Percentiles rank a stretch among this genome's conserved stretches.
These are phyloP conservation scores for Durusdinium trenchii DNA, from an alignment of 73 alveolate species.

Conservation along the genomic window DNA sequence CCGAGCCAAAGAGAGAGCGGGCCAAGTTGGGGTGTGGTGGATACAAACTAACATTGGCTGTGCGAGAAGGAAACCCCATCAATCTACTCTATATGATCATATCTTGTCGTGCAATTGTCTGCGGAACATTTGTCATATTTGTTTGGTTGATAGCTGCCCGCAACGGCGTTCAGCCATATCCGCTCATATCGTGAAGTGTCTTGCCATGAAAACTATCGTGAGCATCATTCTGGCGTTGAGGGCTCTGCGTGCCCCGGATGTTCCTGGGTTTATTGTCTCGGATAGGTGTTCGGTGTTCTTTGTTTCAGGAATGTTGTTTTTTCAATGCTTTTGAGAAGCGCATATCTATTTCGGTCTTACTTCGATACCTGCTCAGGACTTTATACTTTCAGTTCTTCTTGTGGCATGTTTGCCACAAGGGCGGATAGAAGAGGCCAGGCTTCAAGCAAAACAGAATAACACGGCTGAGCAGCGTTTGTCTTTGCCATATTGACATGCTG, in stretches of 20 bases:
- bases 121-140: not conserved
- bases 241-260: not conserved
- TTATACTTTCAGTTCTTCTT: not conserved
- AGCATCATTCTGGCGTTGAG: not conserved
- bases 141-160: too few relatives aligned
- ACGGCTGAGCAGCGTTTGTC: too few relatives aligned
- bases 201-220: not conserved
- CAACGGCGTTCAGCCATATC: not conserved
- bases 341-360: too few relatives aligned
- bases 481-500: not conserved
- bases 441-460: too few relatives aligned
- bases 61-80: too few relatives aligned
- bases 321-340: too few relatives aligned
- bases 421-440: not conserved
- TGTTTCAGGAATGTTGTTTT: too few relatives aligned
- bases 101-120: too few relatives aligned
- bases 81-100: too few relatives aligned
- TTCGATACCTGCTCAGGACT: not conserved
- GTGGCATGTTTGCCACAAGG: not conserved
- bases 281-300: not conserved
- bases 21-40: not conserved
- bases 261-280: not conserved
- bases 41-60: not conserved
- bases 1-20: not conserved
- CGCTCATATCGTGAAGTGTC: not conserved